Evolutionary conservation across 768 basidiomycete genomes (phyloP).

Genomic region (Leccinum variicolor): DNA sequence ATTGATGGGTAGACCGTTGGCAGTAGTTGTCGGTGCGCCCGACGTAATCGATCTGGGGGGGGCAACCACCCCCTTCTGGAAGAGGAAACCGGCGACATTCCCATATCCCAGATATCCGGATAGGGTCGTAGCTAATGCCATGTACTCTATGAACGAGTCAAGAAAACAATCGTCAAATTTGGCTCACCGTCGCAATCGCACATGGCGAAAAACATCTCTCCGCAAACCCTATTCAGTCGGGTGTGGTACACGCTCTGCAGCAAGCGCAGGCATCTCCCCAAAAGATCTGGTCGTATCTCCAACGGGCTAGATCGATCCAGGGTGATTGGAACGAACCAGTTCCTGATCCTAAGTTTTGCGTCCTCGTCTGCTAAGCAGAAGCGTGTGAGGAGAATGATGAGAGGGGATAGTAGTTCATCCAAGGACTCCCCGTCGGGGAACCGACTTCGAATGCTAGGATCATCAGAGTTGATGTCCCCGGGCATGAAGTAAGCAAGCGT

Average conservation of each 20-base stretch:
- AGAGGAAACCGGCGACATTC: constrained; percentile 92
- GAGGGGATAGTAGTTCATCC: constrained; percentile 76
- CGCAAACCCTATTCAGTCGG: constrained; percentile 70
- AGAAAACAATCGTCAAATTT: not conserved
- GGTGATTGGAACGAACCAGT: constrained; percentile 71
- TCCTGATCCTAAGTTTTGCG: constrained; percentile 53
- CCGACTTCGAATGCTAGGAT: constrained; percentile 51
- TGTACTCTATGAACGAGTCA: not conserved
- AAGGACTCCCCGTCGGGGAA: constrained; percentile 46
- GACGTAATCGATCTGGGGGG: constrained; percentile 39
- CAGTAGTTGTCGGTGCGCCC: constrained; percentile 31
- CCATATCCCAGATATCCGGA: constrained; percentile 89
- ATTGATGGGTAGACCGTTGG: constrained; percentile 54
- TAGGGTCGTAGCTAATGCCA: constrained; percentile 55
- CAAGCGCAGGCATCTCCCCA: constrained; percentile 80
- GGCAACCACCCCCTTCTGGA: constrained; percentile 82
- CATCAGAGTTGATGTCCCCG: constrained; percentile 59
- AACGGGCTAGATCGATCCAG: constrained; percentile 78
- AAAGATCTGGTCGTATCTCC: constrained; percentile 65
- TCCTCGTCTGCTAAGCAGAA: constrained; percentile 63
- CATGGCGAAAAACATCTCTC: constrained; percentile 84
- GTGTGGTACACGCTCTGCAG: constrained; percentile 71
- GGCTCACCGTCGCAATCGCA: constrained; percentile 70
- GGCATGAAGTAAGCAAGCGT: constrained; percentile 62
- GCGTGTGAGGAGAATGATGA: constrained; percentile 71